Evolutionary conservation across 495 filamentous ascomycete genomes (phyloP), one percentile per base, ranked within the genome.

Genomic region (Neurospora sp.): DNA sequence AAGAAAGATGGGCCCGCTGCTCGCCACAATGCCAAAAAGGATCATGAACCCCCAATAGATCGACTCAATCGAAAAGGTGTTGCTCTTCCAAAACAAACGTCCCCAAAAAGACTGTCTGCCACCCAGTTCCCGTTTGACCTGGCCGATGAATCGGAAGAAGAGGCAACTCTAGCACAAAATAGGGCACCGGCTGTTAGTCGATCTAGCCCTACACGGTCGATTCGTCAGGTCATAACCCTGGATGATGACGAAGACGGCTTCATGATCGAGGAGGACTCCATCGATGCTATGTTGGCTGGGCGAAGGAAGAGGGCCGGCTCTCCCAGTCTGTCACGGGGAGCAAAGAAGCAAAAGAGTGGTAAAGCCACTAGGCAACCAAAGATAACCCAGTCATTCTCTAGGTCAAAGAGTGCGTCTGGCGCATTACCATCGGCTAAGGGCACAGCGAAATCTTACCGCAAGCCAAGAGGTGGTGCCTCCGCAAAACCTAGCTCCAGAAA

Each of bases 231-330:
- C 9, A 73, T 76, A n/a, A 70, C 70, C 4, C 38, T 76, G 0
- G 70, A 75, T 11, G 77, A 78, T 49, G 80, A 81, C 73, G 80
- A 85, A 37, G 80, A 83, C 37, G 82, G 76, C 74, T 84, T 84
- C 46, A 82, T 85, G 27, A 78, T 86, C 62, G 85, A 87, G 81
- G 88, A 87, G 79, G 83, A 89, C 71, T 76, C 75, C 27, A 84
- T 90, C 44, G 88, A 90, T 76, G 77, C 76, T 72, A 90, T 90
- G 88, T 78, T 87, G 10, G 82, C 84, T 8, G 76, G 82, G 12
- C 76, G 74, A 31, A 86, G 84, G 78, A 82, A 81, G 42, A 70
- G 77, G 35, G 12, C 70, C 12, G 70, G 70, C 3, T 77, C 78
- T 18, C 70, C 75, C 39, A 78, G 71, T 27, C 23, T 39, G 40